Base-by-base conservation (phyloP, 2,329 filamentous ascomycete species). In the Aspergillus sp. region DNA sequence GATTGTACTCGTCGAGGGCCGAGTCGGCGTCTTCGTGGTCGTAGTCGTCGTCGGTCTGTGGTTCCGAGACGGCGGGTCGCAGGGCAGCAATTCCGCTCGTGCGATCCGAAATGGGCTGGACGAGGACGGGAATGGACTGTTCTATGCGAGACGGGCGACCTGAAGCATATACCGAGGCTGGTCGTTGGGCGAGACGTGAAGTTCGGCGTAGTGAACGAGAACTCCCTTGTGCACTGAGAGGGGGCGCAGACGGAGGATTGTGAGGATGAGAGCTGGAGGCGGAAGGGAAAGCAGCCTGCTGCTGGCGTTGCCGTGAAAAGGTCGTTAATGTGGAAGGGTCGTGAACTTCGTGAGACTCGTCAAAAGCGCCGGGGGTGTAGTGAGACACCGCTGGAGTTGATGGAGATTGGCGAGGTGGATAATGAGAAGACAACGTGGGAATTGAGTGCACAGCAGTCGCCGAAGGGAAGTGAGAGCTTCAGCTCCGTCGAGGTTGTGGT, bases 301-400 rank as follows among this genome's bases (percentile, higher is more conserved):
- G 75, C 68, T 78, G 75, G 71, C 71, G 76, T 68, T 76, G 76
- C 66, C 56, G 68, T 59, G 64, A 58, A 64, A 66, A 63, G 61
- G 71, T 70, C 70, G 73, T 73, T 69, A 74, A 65, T 62, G 73
- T 70, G 65, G 64, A 58, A 52, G 66, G 72, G 68, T 80, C 76
- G 79, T 82, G 65, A 76, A 74, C 59, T 60, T 81, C 78, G 79
- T 81, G 67, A 69, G 72, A 68, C 70, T 82, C 78, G 78, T 82
- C 69, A 81, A 73, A 69, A 49, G 66, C 64, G 68, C 63, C 60
- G 57, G 58, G 64, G 60, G 60, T 62, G 65, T 63, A 64, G 64
- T 63, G 68, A 73, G 76, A 76, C 77, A 80, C 74, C 62, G 65
- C 65, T 66, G 63, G 57, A 47, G 10, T 30, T 8, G 64, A 52